Percentiles rank a stretch among this genome's conserved stretches.
Evolutionary conservation across 2,329 filamentous ascomycete genomes (phyloP).

Genomic region (Parafenestella ontariensis): DNA sequence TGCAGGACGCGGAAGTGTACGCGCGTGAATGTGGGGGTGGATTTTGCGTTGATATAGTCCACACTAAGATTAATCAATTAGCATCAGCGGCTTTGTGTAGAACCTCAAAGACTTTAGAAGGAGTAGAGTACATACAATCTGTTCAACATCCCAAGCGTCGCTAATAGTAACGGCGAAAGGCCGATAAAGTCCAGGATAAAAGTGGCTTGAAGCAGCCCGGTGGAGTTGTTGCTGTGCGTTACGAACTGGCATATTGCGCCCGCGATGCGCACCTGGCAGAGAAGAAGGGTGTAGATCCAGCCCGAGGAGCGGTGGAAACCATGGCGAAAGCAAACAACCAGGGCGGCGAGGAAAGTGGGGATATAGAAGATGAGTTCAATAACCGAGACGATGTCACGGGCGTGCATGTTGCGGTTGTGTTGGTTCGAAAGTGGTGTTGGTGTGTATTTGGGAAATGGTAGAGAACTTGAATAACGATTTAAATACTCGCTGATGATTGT

Average conservation of each 20-base stretch:
- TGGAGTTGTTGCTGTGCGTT: conserved; percentile 54
- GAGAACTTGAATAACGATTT: not conserved
- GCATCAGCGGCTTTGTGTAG: not conserved
- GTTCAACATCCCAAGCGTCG: conserved; percentile 55
- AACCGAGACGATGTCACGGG: conserved; percentile 22
- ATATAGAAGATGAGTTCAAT: conserved; percentile 48
- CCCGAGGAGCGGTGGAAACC: conserved; percentile 55
- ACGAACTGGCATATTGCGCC: conserved; percentile 60
- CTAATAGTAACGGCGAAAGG: conserved; percentile 57
- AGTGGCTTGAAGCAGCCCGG: conserved; percentile 50
- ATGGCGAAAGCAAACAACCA: conserved; percentile 45
- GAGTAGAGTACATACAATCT: conserved; percentile 35
- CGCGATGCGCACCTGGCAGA: conserved; percentile 60
- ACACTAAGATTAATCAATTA: conserved; percentile 7
- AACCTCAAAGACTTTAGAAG: not conserved
- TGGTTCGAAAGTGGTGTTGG: not conserved
- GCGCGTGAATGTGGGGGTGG: conserved; percentile 23
- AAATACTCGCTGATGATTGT: not conserved
- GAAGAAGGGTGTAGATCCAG: conserved; percentile 62
- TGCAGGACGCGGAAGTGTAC: conserved; percentile 40
- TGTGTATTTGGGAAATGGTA: not conserved
- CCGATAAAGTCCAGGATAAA: conserved; percentile 57
- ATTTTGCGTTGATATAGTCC: conserved; percentile 21
- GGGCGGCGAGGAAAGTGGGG: conserved; percentile 41
- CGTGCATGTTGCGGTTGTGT: conserved; percentile 3